Percentiles rank a stretch among this genome's conserved stretches.
Conservation (phyloP, 2,329 filamentous ascomycete species). For the Fusarium annulatum region DNA sequence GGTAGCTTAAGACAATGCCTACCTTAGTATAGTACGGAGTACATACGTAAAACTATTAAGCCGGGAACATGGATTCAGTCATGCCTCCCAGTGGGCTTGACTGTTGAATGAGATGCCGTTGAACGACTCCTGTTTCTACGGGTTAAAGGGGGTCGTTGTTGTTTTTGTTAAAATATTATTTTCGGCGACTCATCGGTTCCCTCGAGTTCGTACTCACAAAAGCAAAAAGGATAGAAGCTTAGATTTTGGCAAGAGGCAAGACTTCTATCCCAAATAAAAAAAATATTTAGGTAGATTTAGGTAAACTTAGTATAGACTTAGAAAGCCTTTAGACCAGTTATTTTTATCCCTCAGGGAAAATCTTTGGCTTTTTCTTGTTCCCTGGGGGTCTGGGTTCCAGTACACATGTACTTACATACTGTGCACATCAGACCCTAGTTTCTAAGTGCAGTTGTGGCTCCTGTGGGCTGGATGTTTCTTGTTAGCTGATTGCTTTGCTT, state of each 20-base stretch:
- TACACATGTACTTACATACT: neutral
- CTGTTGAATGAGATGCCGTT: constrained; percentile 10
- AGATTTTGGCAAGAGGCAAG: neutral
- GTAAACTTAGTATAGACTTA: neutral
- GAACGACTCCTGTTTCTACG: constrained; percentile 4
- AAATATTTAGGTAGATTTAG: neutral
- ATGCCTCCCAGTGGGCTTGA: constrained; percentile 5
- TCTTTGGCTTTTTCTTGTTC: neutral
- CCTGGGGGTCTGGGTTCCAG: neutral
- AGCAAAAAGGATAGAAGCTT: constrained; percentile 16
- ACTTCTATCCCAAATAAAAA: neutral
- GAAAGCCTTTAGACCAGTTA: neutral
- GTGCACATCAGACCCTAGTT: constrained; percentile 1
- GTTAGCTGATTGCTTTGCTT: constrained; percentile 25
- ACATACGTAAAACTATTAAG: neutral
- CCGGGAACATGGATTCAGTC: constrained; percentile 28
- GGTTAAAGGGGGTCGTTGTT: neutral
- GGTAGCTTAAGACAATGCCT: neutral
- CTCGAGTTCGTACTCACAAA: constrained; percentile 12
- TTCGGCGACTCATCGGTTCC: constrained; percentile 3
- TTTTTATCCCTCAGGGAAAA: neutral
- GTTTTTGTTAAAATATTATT: neutral
- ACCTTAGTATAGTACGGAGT: neutral
- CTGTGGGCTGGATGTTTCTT: constrained; percentile 13
- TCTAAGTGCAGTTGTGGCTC: constrained; percentile 34